phyloP scores from a whole-genome alignment of 2,329 filamentous ascomycete genomes.

The Leptographium lundbergii region DNA sequence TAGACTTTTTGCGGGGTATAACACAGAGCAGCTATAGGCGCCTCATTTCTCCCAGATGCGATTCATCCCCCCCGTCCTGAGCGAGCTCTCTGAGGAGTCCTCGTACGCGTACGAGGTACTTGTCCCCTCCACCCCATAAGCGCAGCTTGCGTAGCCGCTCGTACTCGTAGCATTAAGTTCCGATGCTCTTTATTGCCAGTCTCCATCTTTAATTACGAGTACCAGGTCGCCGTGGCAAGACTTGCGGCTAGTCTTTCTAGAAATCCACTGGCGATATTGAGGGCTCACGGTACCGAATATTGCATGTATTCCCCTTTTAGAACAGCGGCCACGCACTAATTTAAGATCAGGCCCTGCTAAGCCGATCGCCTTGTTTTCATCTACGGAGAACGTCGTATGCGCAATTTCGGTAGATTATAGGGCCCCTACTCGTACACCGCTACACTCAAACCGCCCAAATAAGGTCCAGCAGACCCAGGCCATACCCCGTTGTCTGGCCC shows the following conservation, averaged over 20 bases:
- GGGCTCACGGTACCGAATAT: background rate
- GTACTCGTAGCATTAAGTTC: background rate
- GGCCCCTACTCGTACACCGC: background rate
- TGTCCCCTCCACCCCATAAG: background rate
- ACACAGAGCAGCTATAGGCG: background rate
- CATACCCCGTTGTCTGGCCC: background rate
- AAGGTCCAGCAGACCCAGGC: background rate
- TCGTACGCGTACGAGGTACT: no score
- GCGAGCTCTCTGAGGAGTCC: no score
- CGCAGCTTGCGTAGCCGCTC: background rate
- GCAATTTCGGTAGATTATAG: conserved; percentile 2
- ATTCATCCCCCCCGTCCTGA: background rate
- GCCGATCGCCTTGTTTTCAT: background rate
- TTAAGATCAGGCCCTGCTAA: background rate
- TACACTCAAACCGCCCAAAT: background rate
- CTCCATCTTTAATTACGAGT: background rate
- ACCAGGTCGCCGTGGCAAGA: background rate
- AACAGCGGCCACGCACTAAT: conserved; percentile 1
- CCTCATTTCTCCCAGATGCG: background rate
- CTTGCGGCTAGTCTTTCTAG: background rate
- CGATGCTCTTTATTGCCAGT: background rate
- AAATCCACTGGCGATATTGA: background rate
- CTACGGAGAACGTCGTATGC: conserved; percentile 1
- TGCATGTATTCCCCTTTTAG: background rate
- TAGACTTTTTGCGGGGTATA: conserved; percentile 7